A percentile compares a stretch with the other conserved stretches of the same genome.
These are phyloP conservation scores for Chalciporus sp. DNA, from an alignment of 1,284 basidiomycete species.

Conservation along the genomic window DNA sequence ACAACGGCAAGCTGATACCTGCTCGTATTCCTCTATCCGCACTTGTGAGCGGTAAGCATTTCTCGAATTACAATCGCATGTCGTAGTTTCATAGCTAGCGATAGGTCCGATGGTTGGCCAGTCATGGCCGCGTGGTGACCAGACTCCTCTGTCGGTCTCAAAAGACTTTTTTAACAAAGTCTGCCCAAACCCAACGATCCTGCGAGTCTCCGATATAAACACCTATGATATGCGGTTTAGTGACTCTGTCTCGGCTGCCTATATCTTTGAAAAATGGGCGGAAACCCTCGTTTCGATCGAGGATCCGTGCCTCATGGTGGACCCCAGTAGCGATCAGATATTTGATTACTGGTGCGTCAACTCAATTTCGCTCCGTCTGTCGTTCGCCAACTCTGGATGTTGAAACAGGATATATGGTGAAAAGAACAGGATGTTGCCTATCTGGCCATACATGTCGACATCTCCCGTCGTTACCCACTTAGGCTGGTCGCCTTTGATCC, in stretches of 20 bases:
- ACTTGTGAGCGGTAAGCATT: constrained; percentile 27
- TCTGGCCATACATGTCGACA: constrained; percentile 39
- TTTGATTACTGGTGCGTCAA: constrained; percentile 37
- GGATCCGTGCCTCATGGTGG: constrained; percentile 39
- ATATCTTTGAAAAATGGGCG: constrained; percentile 40
- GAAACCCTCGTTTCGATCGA: constrained; percentile 34
- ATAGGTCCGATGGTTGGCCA: constrained; percentile 45
- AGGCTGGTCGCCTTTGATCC: constrained; percentile 43
- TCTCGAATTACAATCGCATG: neutral
- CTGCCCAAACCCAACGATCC: constrained; percentile 38
- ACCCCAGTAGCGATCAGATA: constrained; percentile 21
- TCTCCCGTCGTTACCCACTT: constrained; percentile 41
- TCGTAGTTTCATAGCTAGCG: neutral
- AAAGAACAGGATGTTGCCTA: constrained; percentile 33
- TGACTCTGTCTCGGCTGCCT: constrained; percentile 20
- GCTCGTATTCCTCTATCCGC: constrained; percentile 40
- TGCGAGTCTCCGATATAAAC: constrained; percentile 32
- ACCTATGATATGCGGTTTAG: constrained; percentile 29
- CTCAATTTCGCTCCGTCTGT: neutral
- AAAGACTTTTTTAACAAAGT: constrained; percentile 39
- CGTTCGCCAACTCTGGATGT: neutral
- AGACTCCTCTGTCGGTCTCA: constrained; percentile 39
- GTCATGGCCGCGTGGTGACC: constrained; percentile 33
- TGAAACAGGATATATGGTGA: constrained; percentile 38
- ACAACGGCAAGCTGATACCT: constrained; percentile 37